Base-by-base conservation (phyloP, 1,284 basidiomycete genomes). In the Jaminaea rosea region DNA sequence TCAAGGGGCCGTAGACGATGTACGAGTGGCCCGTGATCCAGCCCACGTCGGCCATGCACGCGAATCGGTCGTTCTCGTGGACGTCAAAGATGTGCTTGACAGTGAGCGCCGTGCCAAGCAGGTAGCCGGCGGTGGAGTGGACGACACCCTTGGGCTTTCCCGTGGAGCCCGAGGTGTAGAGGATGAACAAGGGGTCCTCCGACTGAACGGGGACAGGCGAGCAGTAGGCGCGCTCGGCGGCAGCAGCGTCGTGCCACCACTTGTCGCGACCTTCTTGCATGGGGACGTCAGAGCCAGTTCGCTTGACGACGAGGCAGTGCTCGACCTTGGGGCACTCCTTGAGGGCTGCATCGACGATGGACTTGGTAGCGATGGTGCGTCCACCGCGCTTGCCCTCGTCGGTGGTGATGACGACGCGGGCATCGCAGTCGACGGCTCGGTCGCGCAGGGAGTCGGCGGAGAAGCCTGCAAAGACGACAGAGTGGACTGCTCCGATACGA, bases 21-120 rank as follows among this genome's bases (percentile, higher is more conserved):
- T 97, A 91, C 10, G 88, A 88, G 79, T 97, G 93, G 32, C 93
- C 93, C 3, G 93, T 98, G 77, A 98, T 96, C 93, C 93, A 98
- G 67, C 93, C 93, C 52, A 98, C 82, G 74, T 98, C 93, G 58
- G 93, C 93, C 92, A 97, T 93, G 80, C 94, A 98, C 4, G 87
- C 93, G 75, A 93, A 97, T 63, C 69, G 68, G 59, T 78, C 76
- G 51, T 67, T 92, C 86, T 64, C 61, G 58, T 98, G 94, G 26
- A 96, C 83, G 74, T 98, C 94, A 69, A 97, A 98, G 59, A 96
- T 88, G 76, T 88, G 87, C 78, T 96, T 96, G 75, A 92, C 83
- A n/a, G 89, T 90, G 52, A 94, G 74, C 1, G 87, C 84, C 1
- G 88, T 88, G 62, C 89, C 83, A 46, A 94, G 86, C 50, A 93